phyloP scores from a whole-genome alignment of 163 green algal species.

The Scenedesmus sp. region DNA sequence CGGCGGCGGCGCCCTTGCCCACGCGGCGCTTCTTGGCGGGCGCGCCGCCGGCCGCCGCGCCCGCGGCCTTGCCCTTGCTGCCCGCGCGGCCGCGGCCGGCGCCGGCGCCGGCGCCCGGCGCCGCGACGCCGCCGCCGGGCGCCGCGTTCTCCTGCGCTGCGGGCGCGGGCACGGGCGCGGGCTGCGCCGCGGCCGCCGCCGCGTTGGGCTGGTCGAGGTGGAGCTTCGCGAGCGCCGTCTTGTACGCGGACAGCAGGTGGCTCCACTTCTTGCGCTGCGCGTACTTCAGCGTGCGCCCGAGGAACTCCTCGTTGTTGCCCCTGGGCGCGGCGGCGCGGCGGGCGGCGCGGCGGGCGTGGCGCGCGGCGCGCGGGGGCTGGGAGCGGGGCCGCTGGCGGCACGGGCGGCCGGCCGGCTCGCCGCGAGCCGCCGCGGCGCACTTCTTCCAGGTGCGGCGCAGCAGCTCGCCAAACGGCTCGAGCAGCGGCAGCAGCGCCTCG shows the following conservation, averaged over 20 bases:
- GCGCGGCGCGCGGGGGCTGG: too few relatives aligned
- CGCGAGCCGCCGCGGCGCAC: constrained; percentile 18
- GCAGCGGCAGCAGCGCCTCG: constrained; percentile 83
- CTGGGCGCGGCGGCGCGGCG: constrained; percentile 14
- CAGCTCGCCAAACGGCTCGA: constrained; percentile 82
- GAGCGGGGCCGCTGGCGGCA: too few relatives aligned
- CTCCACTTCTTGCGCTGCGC: constrained; percentile 84
- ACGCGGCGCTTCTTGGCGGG: constrained; percentile 33
- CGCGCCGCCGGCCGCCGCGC: background rate
- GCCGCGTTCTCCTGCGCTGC: too few relatives aligned
- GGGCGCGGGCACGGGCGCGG: too few relatives aligned
- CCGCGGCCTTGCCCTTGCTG: constrained; percentile 38
- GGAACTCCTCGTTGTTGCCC: constrained; percentile 92
- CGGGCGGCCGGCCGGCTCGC: background rate
- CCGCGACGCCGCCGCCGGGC: too few relatives aligned
- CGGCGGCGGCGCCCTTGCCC: constrained; percentile 19
- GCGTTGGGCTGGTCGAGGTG: constrained; percentile 30
- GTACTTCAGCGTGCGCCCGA: constrained; percentile 75
- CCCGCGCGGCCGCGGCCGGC: constrained; percentile 1
- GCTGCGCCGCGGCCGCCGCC: constrained; percentile 18
- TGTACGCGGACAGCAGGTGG: constrained; percentile 89
- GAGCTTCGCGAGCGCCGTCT: constrained; percentile 66
- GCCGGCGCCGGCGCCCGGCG: too few relatives aligned
- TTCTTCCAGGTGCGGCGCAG: constrained; percentile 77
- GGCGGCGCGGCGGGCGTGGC: too few relatives aligned